Base-by-base conservation (phyloP, 495 filamentous ascomycete species). In the Penicillium bovifimosum region DNA sequence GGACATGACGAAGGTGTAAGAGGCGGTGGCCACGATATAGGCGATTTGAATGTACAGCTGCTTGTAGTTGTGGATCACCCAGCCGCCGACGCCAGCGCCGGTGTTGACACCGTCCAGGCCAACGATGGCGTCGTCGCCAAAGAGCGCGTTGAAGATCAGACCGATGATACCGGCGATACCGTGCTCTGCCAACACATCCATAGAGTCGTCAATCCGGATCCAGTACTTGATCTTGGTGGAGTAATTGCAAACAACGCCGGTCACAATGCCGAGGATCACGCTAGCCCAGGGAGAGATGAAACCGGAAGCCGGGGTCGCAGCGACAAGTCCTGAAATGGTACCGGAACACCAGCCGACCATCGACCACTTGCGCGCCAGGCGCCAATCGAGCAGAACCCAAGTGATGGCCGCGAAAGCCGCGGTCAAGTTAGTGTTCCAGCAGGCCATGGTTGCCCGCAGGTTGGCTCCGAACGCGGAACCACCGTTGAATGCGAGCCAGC, bases 301-400 rank as follows among this genome's bases (percentile, higher is more conserved):
- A 47, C 89, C 89, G 24, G 88, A 89, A 7, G 90, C 89, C 7
- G 89, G 89, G n/a, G 89, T 95, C 11, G 90, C 90, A 46, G 89
- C 89, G 26, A 98, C 93, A 26, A 95, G 82, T 43, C 89, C 89
- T 0, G 87, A 90, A 66, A 95, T 95, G 58, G 86, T 84, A 41
- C 93, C 93, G 20, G 93, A 98, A 72, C 93, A 98, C 88, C 93
- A 96, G 47, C 93, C 93, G 61, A 98, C 93, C 80, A 97, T 95
- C 2, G 92, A 96, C 93, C 93, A 97, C 76, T 98, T 98, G 68
- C 85, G 84, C 41, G 95, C 93, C 40, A 98, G 78, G 42, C 93
- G 84, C 81, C 83, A 98, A 76, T 98, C 93, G 61, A 96, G 87
- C 41, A 98, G 63, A 55, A 86, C 83, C 93, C 93, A 98, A 43